Percentiles rank a stretch among this genome's conserved stretches.
Conservation (phyloP, 495 filamentous ascomycete genomes). For the Neurospora sp. region DNA sequence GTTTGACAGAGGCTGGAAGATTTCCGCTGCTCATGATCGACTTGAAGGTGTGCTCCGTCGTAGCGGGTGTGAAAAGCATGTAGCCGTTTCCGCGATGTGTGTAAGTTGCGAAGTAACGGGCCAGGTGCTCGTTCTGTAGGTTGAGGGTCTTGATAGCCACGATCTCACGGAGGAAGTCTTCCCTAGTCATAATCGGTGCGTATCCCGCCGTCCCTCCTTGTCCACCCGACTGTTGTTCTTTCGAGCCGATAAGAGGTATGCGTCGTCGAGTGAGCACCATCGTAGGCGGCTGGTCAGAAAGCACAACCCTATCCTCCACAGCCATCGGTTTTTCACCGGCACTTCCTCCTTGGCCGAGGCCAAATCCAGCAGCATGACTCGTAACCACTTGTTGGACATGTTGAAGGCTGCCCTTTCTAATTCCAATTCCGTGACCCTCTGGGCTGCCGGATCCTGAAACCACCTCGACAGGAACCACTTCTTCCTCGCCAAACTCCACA, state of each 20-base stretch:
- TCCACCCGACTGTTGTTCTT: conserved; percentile 18
- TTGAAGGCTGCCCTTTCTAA: conserved; percentile 45
- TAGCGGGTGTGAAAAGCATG: conserved; percentile 62
- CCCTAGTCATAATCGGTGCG: conserved; percentile 33
- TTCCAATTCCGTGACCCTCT: conserved; percentile 4
- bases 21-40: conserved; percentile 55
- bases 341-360: not conserved
- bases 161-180: conserved; percentile 63
- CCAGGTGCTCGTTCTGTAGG: conserved; percentile 68
- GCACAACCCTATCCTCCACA: conserved; percentile 51
- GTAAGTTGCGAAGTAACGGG: conserved; percentile 76
- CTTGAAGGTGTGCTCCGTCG: conserved; percentile 61
- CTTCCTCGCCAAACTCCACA: conserved; percentile 63
- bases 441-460: conserved; percentile 11
- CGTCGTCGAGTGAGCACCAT: conserved; percentile 60
- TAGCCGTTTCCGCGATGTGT: conserved; percentile 62
- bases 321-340: not conserved
- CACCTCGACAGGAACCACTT: conserved; percentile 67
- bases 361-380: not conserved
- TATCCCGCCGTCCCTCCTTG: conserved; percentile 38
- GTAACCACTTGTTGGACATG: conserved; percentile 20
- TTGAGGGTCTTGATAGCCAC: conserved; percentile 40
- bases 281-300: conserved; percentile 45
- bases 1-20: conserved; percentile 55
- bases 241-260: conserved; percentile 38